A percentile compares a stretch with the other conserved stretches of the same genome.
Conservation (phyloP, 768 basidiomycete genomes). For the Termitomyces sp. region DNA sequence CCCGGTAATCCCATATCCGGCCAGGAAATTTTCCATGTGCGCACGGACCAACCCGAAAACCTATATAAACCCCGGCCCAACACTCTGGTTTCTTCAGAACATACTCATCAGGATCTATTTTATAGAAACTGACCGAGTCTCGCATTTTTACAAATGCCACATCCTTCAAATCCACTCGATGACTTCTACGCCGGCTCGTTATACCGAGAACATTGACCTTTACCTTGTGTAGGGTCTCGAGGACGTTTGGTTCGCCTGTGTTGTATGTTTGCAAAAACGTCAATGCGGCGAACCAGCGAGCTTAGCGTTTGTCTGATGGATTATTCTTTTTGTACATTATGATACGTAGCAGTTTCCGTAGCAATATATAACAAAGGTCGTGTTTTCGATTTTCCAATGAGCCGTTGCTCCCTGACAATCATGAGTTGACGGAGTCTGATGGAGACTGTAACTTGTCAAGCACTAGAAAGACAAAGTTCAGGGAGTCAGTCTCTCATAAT, state of each 20-base stretch:
- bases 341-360: too few relatives aligned
- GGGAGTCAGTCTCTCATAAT: too few relatives aligned
- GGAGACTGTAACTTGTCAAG: too few relatives aligned
- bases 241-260: slow-evolving; percentile 17
- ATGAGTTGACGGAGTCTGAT: too few relatives aligned
- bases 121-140: slow-evolving; percentile 26
- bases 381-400: too few relatives aligned
- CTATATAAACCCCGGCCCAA: slow-evolving; percentile 5
- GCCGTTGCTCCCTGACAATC: too few relatives aligned
- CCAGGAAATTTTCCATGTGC: slow-evolving; percentile 2
- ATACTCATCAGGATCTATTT: slow-evolving; percentile 26
- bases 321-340: background rate
- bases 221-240: slow-evolving; percentile 15
- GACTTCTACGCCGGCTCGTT: slow-evolving; percentile 20
- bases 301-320: slow-evolving; percentile 20
- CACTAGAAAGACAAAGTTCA: too few relatives aligned
- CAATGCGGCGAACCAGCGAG: slow-evolving; percentile 12
- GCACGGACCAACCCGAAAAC: slow-evolving; percentile 6
- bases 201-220: slow-evolving; percentile 20
- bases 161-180: slow-evolving; percentile 24
- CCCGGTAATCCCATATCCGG: background rate
- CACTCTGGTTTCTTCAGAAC: slow-evolving; percentile 15
- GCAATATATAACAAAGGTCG: too few relatives aligned
- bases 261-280: slow-evolving; percentile 7
- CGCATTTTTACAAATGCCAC: slow-evolving; percentile 25